phyloP scores from a whole-genome alignment of 495 filamentous ascomycete genomes.

The Saxophila tyrrhenica region DNA sequence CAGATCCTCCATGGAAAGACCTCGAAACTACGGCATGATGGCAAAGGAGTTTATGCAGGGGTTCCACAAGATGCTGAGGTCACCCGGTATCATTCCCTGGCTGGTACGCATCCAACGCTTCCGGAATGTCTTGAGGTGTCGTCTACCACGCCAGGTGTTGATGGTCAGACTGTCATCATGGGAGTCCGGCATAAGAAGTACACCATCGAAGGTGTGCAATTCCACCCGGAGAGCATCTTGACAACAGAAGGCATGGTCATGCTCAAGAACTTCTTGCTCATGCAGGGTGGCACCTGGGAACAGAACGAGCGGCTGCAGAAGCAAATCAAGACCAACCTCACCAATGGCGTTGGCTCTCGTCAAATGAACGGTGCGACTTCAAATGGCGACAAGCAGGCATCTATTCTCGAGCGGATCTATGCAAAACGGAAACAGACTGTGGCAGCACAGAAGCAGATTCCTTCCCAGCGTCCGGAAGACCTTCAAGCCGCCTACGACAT shows the following conservation, averaged over 20 bases:
- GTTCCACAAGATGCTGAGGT: constrained; percentile 70
- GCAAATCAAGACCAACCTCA: constrained; percentile 7
- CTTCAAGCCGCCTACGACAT: constrained; percentile 80
- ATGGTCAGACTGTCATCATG: constrained; percentile 82
- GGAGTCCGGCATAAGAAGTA: constrained; percentile 87
- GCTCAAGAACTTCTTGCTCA: constrained; percentile 81
- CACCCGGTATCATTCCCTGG: constrained; percentile 92
- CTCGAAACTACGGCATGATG: constrained; percentile 75
- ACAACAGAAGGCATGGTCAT: constrained; percentile 79
- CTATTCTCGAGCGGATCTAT: constrained; percentile 88
- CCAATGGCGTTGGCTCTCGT: constrained; percentile 18
- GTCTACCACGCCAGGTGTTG: constrained; percentile 49
- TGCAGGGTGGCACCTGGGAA: constrained; percentile 82
- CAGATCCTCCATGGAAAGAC: constrained; percentile 98
- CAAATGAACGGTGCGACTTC: constrained; percentile 18
- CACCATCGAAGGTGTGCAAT: constrained; percentile 87
- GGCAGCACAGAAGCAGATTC: constrained; percentile 71
- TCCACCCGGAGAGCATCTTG: constrained; percentile 94
- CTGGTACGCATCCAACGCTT: constrained; percentile 80
- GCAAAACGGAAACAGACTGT: constrained; percentile 68
- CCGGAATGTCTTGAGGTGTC: constrained; percentile 80
- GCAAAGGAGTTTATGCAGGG: constrained; percentile 72
- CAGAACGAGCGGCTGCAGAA: constrained; percentile 47
- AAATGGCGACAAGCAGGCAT: constrained; percentile 45
- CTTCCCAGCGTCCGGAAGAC: constrained; percentile 70